Evolutionary conservation across 2,329 filamentous ascomycete species (phyloP), one percentile per base, ranked within the genome.

Genomic region (Alternaria sp.): DNA sequence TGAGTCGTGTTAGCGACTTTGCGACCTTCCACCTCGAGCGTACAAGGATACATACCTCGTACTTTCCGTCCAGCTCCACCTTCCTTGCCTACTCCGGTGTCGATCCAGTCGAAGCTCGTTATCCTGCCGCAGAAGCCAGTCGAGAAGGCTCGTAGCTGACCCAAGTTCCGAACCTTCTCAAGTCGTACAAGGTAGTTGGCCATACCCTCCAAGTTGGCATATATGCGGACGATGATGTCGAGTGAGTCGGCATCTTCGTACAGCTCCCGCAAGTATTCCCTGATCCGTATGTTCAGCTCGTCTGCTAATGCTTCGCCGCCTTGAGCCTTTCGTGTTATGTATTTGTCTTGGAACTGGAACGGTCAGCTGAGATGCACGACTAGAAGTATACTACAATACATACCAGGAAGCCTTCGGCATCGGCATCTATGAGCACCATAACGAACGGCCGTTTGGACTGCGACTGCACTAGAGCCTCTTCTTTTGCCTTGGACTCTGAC

Each of bases 61-160:
- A 80, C 73, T 58, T 80, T 80, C 32, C 77, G 61, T 25, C 69
- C 76, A 8, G 72, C 68, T 28, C 71, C 69, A 4, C 77, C 77
- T 61, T 80, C 77, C 50, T 80, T 80, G 2, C 76, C 74, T 4
- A 79, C 72, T 4, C 77, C 77, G 3, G 77, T 74, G 54, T 80
- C 77, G 12, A 79, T 64, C 64, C 76, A 79, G 60, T 80, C 77
- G 50, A 79, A 80, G 56, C 71, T 75, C 5, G 77, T 72, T 59
- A 79, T 77, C 3, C 77, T 62, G n/a, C 75, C 75, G 45, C 75
- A 77, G 62, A 80, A 79, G 17, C 75, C 77, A 0, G 77, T 80
- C 1, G 76, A 74, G 63, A 76, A 77, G 5, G 77, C 77, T 36
- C 77, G 68, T 13, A 80, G 61, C 43, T 78, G 76, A 1, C 77